Evolutionary conservation across 192 early-diverging fungal genomes (phyloP).

Genomic region (Linnemannia hyalina): DNA sequence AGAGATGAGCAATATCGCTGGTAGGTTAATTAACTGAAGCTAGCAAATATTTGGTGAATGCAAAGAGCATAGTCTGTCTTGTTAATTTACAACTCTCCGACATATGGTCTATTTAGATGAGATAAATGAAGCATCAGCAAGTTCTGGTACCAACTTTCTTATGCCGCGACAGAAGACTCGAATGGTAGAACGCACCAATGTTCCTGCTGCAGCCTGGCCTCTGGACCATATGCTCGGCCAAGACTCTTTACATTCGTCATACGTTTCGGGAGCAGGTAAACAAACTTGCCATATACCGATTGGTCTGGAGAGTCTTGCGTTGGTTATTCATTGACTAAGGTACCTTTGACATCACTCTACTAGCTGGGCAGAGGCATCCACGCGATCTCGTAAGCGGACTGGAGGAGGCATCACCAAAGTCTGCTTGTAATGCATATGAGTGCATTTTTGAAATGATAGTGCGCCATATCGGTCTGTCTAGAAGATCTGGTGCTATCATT

Average conservation of each 20-base stretch:
- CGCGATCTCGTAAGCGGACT: constrained; percentile 22
- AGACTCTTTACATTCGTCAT: not conserved
- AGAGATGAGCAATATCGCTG: constrained; percentile 15
- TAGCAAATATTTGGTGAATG: not conserved
- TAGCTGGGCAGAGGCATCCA: not conserved
- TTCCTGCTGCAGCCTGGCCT: not conserved
- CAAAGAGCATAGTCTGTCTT: not conserved
- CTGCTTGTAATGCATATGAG: constrained; percentile 12
- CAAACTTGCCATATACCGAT: constrained; percentile 1
- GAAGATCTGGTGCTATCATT: not conserved
- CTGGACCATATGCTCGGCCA: constrained; percentile 6
- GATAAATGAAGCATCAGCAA: constrained; percentile 11
- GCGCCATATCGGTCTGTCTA: not conserved
- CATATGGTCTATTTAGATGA: not conserved
- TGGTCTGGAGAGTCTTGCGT: not conserved
- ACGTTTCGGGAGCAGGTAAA: not conserved
- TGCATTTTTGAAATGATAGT: not conserved
- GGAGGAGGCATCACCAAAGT: not conserved
- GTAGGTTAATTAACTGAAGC: constrained; percentile 11
- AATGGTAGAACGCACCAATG: constrained; percentile 5
- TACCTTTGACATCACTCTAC: not conserved
- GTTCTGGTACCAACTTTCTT: not conserved
- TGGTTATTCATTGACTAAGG: not conserved
- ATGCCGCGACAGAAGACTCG: constrained; percentile 9
- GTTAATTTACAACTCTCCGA: not conserved